These are phyloP conservation scores for Coemansia javaensis DNA, from an alignment of 192 early-diverging fungal genomes.

Conservation along the genomic window DNA sequence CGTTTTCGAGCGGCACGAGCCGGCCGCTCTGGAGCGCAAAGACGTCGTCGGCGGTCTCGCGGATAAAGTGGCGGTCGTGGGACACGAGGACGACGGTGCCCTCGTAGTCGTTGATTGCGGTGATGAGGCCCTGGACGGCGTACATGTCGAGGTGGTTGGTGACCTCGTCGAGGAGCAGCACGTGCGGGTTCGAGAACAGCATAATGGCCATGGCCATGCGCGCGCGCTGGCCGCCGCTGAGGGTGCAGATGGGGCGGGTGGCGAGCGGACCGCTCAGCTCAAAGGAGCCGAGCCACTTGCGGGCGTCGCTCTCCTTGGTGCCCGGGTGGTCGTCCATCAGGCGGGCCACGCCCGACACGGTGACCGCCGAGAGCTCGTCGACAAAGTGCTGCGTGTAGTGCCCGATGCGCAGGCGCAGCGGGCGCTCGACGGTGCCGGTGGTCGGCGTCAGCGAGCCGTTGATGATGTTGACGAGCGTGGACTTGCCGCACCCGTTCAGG, in stretches of 20 bases:
- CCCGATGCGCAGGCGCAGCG: slow-evolving; percentile 65
- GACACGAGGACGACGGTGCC: slow-evolving; percentile 79
- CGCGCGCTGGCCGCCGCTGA: slow-evolving; percentile 81
- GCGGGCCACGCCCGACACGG: slow-evolving; percentile 51
- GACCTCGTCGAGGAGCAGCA: slow-evolving; percentile 74
- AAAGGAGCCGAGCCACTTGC: slow-evolving; percentile 73
- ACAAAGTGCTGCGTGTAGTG: slow-evolving; percentile 85
- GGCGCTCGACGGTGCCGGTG: slow-evolving; percentile 58
- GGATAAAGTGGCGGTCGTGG: slow-evolving; percentile 86
- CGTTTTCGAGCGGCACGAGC: slow-evolving; percentile 55
- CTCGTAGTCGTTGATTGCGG: slow-evolving; percentile 62
- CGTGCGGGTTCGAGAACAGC: slow-evolving; percentile 59
- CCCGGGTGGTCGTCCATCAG: slow-evolving; percentile 46
- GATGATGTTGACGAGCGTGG: slow-evolving; percentile 77
- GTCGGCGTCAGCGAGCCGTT: slow-evolving; percentile 59
- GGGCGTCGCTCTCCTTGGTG: slow-evolving; percentile 56
- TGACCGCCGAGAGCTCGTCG: slow-evolving; percentile 57
- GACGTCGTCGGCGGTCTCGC: slow-evolving; percentile 54
- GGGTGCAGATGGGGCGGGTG: slow-evolving; percentile 53
- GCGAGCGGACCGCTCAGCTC: slow-evolving; percentile 66
- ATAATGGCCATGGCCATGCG: slow-evolving; percentile 72
- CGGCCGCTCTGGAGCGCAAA: slow-evolving; percentile 53
- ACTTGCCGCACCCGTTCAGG: slow-evolving; percentile 75
- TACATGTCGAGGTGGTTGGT: slow-evolving; percentile 90
- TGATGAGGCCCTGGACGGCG: slow-evolving; percentile 70